Evolutionary conservation across 106 monocot species (phyloP).

Genomic region (Allium fistulosum): DNA sequence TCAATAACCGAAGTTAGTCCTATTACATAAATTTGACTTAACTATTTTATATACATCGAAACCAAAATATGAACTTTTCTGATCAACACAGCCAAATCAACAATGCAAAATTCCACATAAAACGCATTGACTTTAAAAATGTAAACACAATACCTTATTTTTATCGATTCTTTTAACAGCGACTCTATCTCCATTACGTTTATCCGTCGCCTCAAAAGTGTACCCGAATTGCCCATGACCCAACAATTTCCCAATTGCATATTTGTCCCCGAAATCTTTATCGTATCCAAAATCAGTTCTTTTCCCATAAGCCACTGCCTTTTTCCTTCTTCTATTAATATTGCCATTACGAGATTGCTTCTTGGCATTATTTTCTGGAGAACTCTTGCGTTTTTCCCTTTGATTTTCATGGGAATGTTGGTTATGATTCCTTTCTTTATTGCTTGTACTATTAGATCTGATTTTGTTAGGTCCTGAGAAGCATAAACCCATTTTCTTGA

Average conservation of each 20-base stretch:
- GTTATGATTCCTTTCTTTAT: neutral
- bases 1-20: no score
- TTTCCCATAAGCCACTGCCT: conserved; percentile 28
- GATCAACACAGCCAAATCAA: no score
- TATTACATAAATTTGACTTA: no score
- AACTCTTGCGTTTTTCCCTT: neutral
- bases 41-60: no score
- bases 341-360: neutral
- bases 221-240: conserved; percentile 58
- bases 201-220: conserved; percentile 49
- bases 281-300: conserved; percentile 54
- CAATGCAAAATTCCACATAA: no score
- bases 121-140: no score
- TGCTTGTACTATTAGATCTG: conserved; percentile 3
- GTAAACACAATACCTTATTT: conserved; percentile 27
- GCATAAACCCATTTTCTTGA: conserved; percentile 38
- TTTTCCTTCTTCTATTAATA: conserved; percentile 7
- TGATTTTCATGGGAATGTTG: conserved; percentile 1
- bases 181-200: conserved; percentile 27
- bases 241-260: conserved; percentile 43
- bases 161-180: conserved; percentile 63
- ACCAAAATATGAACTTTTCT: no score
- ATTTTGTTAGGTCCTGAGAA: conserved; percentile 28
- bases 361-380: no score
- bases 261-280: conserved; percentile 36